Evolutionary conservation across 768 basidiomycete genomes (phyloP).

Genomic region (Mycena amicta): DNA sequence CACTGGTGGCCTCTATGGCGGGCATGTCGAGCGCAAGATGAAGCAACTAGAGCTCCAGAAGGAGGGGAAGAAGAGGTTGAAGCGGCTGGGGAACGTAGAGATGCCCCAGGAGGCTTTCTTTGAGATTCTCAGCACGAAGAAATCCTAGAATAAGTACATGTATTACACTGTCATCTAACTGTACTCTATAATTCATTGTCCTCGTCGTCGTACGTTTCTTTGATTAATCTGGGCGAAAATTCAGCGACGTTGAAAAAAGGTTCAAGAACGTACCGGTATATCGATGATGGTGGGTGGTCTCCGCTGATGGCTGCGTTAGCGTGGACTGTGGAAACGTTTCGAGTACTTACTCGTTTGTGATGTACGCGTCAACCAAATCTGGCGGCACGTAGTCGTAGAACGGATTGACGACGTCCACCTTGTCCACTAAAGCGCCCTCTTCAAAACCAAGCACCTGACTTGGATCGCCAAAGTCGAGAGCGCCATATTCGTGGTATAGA

Average conservation of each 20-base stretch:
- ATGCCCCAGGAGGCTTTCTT: constrained; percentile 97
- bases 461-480: constrained; percentile 77
- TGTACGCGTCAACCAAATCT: constrained; percentile 89
- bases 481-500: constrained; percentile 82
- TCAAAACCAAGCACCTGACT: constrained; percentile 69
- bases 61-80: constrained; percentile 88
- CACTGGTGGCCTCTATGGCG: constrained; percentile 92
- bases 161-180: constrained; percentile 7
- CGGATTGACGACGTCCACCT: constrained; percentile 93
- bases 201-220: constrained; percentile 95
- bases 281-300: constrained; percentile 93
- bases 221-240: constrained; percentile 65
- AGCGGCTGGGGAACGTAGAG: constrained; percentile 83
- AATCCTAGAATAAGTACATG: constrained; percentile 12
- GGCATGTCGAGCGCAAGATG: constrained; percentile 77
- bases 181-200: constrained; percentile 72
- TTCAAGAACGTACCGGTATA: constrained; percentile 65
- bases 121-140: constrained; percentile 74
- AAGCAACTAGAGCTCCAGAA: constrained; percentile 90
- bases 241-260: constrained; percentile 13
- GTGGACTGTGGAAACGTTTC: constrained; percentile 10
- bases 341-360: constrained; percentile 90
- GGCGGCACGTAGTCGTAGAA: constrained; percentile 95
- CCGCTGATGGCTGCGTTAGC: constrained; percentile 57
- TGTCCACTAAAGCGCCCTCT: constrained; percentile 78